phyloP scores from a whole-genome alignment of 495 filamentous ascomycete genomes.

The Collariella sp. region DNA sequence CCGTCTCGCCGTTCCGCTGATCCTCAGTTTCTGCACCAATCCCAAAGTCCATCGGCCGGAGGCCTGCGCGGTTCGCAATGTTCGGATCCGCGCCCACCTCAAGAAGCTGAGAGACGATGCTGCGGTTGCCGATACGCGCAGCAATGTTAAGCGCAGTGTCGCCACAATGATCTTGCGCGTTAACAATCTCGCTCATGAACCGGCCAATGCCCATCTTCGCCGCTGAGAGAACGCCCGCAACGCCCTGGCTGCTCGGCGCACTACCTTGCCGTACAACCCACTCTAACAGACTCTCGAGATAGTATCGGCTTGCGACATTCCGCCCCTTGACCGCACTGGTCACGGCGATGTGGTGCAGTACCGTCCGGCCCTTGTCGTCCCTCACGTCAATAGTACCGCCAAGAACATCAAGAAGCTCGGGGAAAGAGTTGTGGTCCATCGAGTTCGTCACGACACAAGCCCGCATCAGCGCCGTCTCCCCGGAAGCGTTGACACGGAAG shows the following conservation, averaged over 20 bases:
- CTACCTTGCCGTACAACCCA: conserved; percentile 84
- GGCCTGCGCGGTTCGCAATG: conserved; percentile 79
- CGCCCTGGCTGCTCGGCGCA: conserved; percentile 49
- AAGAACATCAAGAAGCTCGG: conserved; percentile 78
- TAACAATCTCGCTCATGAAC: conserved; percentile 95
- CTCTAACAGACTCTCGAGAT: conserved; percentile 84
- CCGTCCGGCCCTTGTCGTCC: conserved; percentile 81
- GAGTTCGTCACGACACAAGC: conserved; percentile 86
- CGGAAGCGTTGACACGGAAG: conserved; percentile 72
- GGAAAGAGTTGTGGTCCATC: conserved; percentile 68
- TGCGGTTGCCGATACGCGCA: conserved; percentile 78
- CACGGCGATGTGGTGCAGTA: conserved; percentile 91
- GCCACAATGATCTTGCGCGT: conserved; percentile 80
- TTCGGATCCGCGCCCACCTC: conserved; percentile 87
- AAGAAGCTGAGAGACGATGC: conserved; percentile 83
- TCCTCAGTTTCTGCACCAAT: conserved; percentile 54
- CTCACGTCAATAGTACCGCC: conserved; percentile 84
- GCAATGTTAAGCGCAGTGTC: conserved; percentile 94
- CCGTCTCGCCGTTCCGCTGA: conserved; percentile 37
- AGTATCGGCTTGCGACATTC: conserved; percentile 76
- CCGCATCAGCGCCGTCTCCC: conserved; percentile 86
- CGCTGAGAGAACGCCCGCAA: conserved; percentile 15
- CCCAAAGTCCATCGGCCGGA: conserved; percentile 84
- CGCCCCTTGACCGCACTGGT: conserved; percentile 89
- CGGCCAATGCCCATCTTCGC: conserved; percentile 73